Evolutionary conservation across 1,139 yeast species (phyloP).

Genomic region (Sugiyamaella pinicola): DNA sequence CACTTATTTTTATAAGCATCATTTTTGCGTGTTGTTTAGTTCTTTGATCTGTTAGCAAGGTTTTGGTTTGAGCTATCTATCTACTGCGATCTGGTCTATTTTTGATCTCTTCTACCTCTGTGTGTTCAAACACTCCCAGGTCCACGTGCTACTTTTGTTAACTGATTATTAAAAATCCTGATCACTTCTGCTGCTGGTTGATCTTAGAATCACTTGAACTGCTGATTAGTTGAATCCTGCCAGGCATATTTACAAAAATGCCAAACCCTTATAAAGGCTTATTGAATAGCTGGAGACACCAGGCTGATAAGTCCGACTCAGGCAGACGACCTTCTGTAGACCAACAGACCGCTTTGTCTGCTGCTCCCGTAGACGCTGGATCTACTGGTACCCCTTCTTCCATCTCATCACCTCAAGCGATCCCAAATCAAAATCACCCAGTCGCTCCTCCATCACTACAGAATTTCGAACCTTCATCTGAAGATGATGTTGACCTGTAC

Average conservation of each 20-base stretch:
- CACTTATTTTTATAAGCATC: neutral
- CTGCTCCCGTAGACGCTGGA: neutral
- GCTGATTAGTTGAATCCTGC: too few relatives aligned
- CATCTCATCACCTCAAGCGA: constrained; percentile 12
- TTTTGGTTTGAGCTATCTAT: too few relatives aligned
- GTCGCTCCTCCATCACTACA: neutral
- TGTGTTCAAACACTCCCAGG: too few relatives aligned
- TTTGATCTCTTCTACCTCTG: too few relatives aligned
- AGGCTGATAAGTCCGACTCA: constrained; percentile 6
- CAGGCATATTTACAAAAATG: constrained; percentile 9
- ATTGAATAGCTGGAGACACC: constrained; percentile 25
- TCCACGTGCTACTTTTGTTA: too few relatives aligned
- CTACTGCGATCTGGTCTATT: too few relatives aligned
- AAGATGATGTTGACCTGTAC: constrained; percentile 9
- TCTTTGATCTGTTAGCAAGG: too few relatives aligned
- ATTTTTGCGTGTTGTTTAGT: neutral
- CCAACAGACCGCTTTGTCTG: neutral
- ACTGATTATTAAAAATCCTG: too few relatives aligned
- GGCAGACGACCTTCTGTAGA: constrained; percentile 7
- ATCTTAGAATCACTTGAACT: too few relatives aligned
- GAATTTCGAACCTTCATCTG: constrained; percentile 1
- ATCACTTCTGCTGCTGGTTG: too few relatives aligned
- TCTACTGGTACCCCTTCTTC: constrained; percentile 10
- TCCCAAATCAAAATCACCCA: constrained; percentile 6
- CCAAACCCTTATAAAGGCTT: constrained; percentile 27